A percentile compares a stretch with the other conserved stretches of the same genome.
Evolutionary conservation across 1,284 basidiomycete species (phyloP).

Genomic region (Termitomyces sp.): DNA sequence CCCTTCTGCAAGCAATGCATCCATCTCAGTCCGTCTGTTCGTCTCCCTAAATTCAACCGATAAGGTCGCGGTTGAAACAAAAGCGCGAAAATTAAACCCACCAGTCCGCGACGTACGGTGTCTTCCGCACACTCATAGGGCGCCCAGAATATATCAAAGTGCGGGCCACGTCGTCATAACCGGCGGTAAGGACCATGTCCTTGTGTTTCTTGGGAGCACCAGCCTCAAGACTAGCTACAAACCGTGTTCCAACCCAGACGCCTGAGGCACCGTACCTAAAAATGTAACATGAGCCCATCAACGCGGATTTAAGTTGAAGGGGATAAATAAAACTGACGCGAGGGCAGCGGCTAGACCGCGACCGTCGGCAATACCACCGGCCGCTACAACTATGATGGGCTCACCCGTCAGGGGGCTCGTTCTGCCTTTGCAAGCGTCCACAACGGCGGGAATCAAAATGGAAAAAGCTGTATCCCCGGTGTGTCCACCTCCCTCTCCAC

Average conservation of each 20-base stretch:
- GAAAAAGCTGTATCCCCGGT: conserved; percentile 74
- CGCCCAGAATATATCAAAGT: conserved; percentile 82
- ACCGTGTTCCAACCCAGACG: conserved; percentile 90
- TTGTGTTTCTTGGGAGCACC: conserved; percentile 81
- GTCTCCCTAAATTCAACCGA: conserved; percentile 44
- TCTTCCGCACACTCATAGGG: conserved; percentile 77
- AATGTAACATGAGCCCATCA: conserved; percentile 1
- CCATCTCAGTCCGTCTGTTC: conserved; percentile 53
- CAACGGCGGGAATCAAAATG: conserved; percentile 74
- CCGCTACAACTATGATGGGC: conserved; percentile 73
- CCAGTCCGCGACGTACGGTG: conserved; percentile 71
- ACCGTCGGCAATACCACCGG: conserved; percentile 82
- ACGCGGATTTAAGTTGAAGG: background rate
- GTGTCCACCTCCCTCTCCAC: conserved; percentile 75
- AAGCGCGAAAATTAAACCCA: conserved; percentile 24
- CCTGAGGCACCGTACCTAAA: conserved; percentile 70
- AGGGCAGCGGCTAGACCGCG: conserved; percentile 77
- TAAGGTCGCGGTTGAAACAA: background rate
- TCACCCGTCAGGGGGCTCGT: conserved; percentile 74
- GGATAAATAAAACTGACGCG: conserved; percentile 41
- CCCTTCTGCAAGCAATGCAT: conserved; percentile 56
- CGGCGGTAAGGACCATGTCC: conserved; percentile 57
- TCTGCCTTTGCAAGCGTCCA: conserved; percentile 64
- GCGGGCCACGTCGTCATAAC: conserved; percentile 66
- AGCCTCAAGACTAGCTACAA: conserved; percentile 81